Base-by-base conservation (phyloP, 495 filamentous ascomycete genomes). In the Trypethelium eluteriae region DNA sequence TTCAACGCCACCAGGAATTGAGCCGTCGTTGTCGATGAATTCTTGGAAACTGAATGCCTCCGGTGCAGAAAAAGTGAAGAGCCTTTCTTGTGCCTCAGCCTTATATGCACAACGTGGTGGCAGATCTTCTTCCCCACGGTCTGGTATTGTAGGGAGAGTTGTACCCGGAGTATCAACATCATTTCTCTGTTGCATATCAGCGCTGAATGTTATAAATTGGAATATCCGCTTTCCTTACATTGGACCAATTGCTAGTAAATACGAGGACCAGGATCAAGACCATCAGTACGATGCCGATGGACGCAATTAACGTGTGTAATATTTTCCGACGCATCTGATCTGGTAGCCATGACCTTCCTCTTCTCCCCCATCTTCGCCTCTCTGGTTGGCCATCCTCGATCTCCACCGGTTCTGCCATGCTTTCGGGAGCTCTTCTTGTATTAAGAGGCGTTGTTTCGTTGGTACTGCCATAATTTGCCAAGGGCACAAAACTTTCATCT, bases 41-140 rank as follows among this genome's bases (percentile, higher is more conserved):
- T 59, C 53, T 14, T 18, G 53, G 14, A 59, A 36, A 7, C 32
- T 59, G 53, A 59, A 59, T 59, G 53, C 53, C 32, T 59, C 53
- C 14, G 53, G 32, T 36, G 34, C 32, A 35, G 53, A 18, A 36
- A 59, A 59, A 36, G 32, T 59, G 7, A 59, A 59, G 32, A 32
- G 34, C 36, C 18, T 59, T 36, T 59, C 53, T 35, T n/a, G 7
- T 9, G 32, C 7, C 7, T 34, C 5, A 35, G 53, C n/a, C 10
- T 18, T 36, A 32, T 59, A 59, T 35, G 53, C 25, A 36, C 53
- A 59, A 14, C 14, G 10, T 36, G 53, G 10, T 9, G 32, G n/a
- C 53, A 32, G 53, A 9, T 3, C 32, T 10, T 59, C 25, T 59
- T 59, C 36, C 25, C 53, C 32, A 36, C 3, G 32, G 32, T 36